Conservation (phyloP, 306 rosid species). For the Rubus idaeus region DNA sequence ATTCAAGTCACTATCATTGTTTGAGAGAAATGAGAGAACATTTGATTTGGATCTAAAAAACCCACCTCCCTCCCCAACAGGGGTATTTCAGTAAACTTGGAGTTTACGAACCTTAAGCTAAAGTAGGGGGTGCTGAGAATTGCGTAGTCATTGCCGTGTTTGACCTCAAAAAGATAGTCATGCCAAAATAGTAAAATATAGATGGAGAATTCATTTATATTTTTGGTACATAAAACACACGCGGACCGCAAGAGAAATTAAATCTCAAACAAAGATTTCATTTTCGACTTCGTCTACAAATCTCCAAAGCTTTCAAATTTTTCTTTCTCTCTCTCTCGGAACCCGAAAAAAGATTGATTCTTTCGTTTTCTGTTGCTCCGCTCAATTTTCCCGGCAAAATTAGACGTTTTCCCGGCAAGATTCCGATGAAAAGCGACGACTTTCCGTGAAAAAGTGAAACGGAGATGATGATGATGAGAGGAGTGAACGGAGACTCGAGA, state of each 20-base stretch:
- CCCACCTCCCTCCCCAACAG: too few relatives aligned
- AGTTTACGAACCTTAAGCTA: neutral
- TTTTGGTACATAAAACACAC: constrained; percentile 1
- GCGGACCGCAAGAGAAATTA: neutral
- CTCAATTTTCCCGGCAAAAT: constrained; percentile 9
- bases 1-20: too few relatives aligned
- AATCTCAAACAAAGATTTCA: neutral
- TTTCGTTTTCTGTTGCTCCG: neutral
- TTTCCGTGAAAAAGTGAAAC: constrained; percentile 18
- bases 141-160: constrained; percentile 86
- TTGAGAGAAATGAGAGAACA: neutral
- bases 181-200: constrained; percentile 9
- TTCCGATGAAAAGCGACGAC: neutral
- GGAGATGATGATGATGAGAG: constrained; percentile 42
- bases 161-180: constrained; percentile 48
- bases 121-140: neutral
- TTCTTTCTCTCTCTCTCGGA: neutral
- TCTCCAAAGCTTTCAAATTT: neutral
- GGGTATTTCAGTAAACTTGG: constrained; percentile 3
- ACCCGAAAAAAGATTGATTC: neutral
- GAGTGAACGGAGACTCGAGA: constrained; percentile 43
- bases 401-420: constrained; percentile 6
- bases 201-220: neutral
- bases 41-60: neutral
- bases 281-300: neutral